Percentiles rank a stretch among this genome's conserved stretches.
Evolutionary conservation across 2,329 filamentous ascomycete genomes (phyloP).

Genomic region (Fusarium falciforme): DNA sequence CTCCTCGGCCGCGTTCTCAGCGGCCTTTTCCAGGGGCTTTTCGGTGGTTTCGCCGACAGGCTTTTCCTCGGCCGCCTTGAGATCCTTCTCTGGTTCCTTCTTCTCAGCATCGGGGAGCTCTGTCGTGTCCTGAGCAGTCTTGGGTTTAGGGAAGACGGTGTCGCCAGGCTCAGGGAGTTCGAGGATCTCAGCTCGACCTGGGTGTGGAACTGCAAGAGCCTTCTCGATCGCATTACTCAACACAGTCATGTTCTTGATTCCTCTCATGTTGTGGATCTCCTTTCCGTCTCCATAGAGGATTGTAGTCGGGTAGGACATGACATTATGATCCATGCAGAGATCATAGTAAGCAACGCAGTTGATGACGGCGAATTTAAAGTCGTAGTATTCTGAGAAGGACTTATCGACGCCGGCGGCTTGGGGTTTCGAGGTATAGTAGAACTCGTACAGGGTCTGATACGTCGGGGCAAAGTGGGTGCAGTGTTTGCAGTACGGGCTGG

Average conservation of each 20-base stretch:
- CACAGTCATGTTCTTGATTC: slow-evolving; percentile 73
- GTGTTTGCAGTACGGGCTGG: slow-evolving; percentile 73
- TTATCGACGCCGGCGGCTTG: slow-evolving; percentile 66
- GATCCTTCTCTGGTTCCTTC: slow-evolving; percentile 34
- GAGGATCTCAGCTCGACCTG: slow-evolving; percentile 77
- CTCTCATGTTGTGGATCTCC: slow-evolving; percentile 70
- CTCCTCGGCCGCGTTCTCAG: slow-evolving; percentile 30
- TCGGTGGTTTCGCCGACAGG: slow-evolving; percentile 22
- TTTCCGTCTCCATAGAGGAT: slow-evolving; percentile 84
- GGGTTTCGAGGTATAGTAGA: slow-evolving; percentile 88
- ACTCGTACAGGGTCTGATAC: slow-evolving; percentile 95
- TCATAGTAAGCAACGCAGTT: slow-evolving; percentile 89
- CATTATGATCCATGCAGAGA: slow-evolving; percentile 75
- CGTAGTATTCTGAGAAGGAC: slow-evolving; percentile 82
- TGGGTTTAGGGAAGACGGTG: slow-evolving; percentile 54
- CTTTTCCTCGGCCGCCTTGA: slow-evolving; percentile 51
- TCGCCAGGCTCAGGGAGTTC: slow-evolving; percentile 79
- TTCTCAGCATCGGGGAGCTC: slow-evolving; percentile 29
- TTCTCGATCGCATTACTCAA: slow-evolving; percentile 80
- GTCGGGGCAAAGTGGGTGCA: slow-evolving; percentile 84
- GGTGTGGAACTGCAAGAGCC: slow-evolving; percentile 79
- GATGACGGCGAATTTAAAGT: slow-evolving; percentile 87
- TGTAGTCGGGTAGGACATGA: slow-evolving; percentile 81
- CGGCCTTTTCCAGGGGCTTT: slow-evolving; percentile 27
- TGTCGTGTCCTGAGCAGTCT: slow-evolving; percentile 2